These are phyloP conservation scores for Leptomonas pyrrhocoris DNA, from an alignment of 208 protist genomes.

Conservation along the genomic window DNA sequence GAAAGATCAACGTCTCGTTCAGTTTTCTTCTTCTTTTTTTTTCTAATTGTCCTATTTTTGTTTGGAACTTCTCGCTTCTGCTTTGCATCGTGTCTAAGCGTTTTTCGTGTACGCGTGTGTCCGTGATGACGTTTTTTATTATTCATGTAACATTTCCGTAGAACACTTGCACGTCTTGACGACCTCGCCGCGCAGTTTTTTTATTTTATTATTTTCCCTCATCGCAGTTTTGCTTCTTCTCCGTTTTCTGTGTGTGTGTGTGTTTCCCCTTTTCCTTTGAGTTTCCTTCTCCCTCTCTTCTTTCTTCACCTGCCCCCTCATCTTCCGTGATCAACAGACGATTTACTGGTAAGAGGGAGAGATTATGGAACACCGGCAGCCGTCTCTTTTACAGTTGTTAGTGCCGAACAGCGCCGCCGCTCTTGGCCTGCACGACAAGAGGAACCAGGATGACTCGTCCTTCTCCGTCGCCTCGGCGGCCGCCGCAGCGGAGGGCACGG, in stretches of 20 bases:
- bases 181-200: no score
- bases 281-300: neutral
- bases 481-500: neutral
- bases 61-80: neutral
- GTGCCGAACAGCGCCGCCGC: conserved; percentile 3
- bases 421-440: neutral
- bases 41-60: neutral
- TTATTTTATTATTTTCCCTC: neutral
- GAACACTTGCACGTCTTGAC: no score
- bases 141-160: no score
- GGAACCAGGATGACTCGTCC: neutral
- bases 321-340: neutral
- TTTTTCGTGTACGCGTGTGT: no score
- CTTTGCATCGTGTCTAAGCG: neutral
- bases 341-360: no score
- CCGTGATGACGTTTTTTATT: no score
- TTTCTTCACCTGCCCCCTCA: neutral
- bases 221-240: neutral
- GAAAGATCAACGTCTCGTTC: no score
- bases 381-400: conserved; percentile 14
- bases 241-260: neutral
- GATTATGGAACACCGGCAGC: conserved; percentile 12
- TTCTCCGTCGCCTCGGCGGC: neutral
- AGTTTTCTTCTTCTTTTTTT: neutral
- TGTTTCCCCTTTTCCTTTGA: conserved; percentile 1